phyloP scores from a whole-genome alignment of 441 rosid species.

The Aleurites moluccanus region DNA sequence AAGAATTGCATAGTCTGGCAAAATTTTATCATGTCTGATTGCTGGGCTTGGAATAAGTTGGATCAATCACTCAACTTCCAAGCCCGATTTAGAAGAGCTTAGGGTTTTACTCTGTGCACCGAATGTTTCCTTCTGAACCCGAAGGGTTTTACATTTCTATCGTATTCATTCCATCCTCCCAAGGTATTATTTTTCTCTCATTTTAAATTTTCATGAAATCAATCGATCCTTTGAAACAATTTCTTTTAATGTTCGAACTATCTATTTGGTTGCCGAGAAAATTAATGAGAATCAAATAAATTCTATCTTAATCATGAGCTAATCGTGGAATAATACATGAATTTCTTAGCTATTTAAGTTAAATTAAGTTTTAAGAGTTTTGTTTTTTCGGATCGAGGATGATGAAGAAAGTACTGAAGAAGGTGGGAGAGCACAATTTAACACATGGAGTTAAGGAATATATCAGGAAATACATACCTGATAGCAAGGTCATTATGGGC shows the following conservation, averaged over 20 bases:
- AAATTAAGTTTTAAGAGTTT: background rate
- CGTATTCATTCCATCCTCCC: no score
- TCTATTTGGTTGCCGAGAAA: background rate
- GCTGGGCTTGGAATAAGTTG: background rate
- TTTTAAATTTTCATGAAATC: no score
- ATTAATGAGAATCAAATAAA: background rate
- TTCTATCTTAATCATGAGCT: background rate
- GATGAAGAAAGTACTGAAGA: slow-evolving; percentile 79
- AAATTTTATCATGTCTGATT: no score
- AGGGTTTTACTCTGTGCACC: no score
- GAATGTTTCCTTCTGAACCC: no score
- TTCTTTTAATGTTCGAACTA: background rate
- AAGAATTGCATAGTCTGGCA: no score
- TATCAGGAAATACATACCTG: slow-evolving; percentile 54
- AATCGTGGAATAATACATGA: background rate
- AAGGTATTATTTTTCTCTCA: no score
- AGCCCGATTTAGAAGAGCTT: no score
- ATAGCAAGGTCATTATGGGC: slow-evolving; percentile 72
- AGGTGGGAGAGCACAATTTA: slow-evolving; percentile 60
- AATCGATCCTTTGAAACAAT: no score
- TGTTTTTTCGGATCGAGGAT: slow-evolving; percentile 37
- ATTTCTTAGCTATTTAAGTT: background rate
- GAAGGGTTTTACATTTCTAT: no score
- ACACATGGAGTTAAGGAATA: slow-evolving; percentile 52
- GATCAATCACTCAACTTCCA: no score